Percentiles rank a stretch among this genome's conserved stretches.
phyloP scores from a whole-genome alignment of 306 rosid genomes.

The Begonia fuchsioides region DNA sequence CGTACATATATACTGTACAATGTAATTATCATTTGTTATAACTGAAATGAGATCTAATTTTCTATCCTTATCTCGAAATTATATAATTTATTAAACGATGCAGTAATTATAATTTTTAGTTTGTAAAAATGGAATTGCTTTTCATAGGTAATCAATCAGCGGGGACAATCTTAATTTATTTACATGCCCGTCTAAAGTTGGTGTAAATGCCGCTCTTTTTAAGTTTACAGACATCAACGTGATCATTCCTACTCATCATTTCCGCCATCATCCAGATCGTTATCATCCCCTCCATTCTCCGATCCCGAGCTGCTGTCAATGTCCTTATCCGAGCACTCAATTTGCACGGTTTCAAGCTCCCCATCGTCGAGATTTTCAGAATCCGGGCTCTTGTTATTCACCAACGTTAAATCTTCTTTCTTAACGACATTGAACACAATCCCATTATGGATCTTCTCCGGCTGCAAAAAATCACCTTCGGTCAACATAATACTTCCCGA shows the following conservation, averaged over 20 bases:
- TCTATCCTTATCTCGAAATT: no score
- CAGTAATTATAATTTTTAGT: no score
- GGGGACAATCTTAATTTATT: no score
- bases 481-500: slow-evolving; percentile 36
- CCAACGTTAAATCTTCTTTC: slow-evolving; percentile 52
- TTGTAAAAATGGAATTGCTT: no score
- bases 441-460: slow-evolving; percentile 73
- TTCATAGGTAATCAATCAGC: no score
- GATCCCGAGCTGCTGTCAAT: slow-evolving; percentile 52
- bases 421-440: slow-evolving; percentile 71
- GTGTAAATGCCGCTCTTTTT: no score
- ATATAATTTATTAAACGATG: no score
- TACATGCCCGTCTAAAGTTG: no score
- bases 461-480: slow-evolving; percentile 89
- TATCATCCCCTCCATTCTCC: slow-evolving; percentile 37
- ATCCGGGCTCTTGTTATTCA: slow-evolving; percentile 35
- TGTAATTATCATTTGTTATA: no score
- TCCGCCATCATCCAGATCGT: slow-evolving; percentile 6
- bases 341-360: slow-evolving; percentile 57
- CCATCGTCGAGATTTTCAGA: slow-evolving; percentile 27
- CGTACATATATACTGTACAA: no score
- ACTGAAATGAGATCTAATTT: no score
- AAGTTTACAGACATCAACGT: no score
- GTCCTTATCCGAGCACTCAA: slow-evolving; percentile 52
- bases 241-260: neutral